A percentile compares a stretch with the other conserved stretches of the same genome.
phyloP scores from a whole-genome alignment of 345 rosid species.

The Syzygium jambos region DNA sequence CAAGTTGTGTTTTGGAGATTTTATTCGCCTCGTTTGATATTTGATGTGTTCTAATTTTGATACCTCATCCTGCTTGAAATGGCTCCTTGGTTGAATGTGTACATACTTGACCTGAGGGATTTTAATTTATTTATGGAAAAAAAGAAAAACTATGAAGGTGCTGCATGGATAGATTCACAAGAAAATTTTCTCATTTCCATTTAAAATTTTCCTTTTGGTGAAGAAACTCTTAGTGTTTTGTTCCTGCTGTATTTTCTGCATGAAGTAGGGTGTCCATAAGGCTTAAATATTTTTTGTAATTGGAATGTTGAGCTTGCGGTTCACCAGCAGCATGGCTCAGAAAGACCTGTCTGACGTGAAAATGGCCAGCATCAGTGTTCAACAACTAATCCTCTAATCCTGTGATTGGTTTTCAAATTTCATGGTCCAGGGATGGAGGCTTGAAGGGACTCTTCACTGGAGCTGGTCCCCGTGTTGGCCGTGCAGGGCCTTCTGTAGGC shows the following conservation, averaged over 20 bases:
- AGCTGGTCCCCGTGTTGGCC: conserved; percentile 84
- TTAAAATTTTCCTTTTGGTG: neutral
- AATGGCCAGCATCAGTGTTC: neutral
- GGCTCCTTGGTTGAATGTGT: neutral
- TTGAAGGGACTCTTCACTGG: conserved; percentile 83
- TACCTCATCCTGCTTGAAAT: neutral
- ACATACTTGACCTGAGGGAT: neutral
- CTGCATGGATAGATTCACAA: neutral
- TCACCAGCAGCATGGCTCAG: neutral
- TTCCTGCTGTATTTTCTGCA: neutral
- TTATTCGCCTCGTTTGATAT: neutral
- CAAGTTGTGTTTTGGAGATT: neutral
- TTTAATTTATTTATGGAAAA: neutral
- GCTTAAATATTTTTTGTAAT: neutral
- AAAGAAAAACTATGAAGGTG: neutral
- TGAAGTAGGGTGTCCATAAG: neutral
- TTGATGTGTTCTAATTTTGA: neutral
- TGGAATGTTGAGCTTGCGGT: neutral
- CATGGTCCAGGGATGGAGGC: conserved; percentile 59
- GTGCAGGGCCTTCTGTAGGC: conserved; percentile 95
- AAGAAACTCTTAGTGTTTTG: neutral
- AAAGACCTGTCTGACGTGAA: neutral
- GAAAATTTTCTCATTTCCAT: neutral
- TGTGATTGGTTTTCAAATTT: neutral
- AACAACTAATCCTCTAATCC: neutral